Percentiles rank a stretch among this genome's conserved stretches.
These are phyloP conservation scores for Wickerhamomyces hampshirensis DNA, from an alignment of 805 yeast species.

Conservation along the genomic window DNA sequence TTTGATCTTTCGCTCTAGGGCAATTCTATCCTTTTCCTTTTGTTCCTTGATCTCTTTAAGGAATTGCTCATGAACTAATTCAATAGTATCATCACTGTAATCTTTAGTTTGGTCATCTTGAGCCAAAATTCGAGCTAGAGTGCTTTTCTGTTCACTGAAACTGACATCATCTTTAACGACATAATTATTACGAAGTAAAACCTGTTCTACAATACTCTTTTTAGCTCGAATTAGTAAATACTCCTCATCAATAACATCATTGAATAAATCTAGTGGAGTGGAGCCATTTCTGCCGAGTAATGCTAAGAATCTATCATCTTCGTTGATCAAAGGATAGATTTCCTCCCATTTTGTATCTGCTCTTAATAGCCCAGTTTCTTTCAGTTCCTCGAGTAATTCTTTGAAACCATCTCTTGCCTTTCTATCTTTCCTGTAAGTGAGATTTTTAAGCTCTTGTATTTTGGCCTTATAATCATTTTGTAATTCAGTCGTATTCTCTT, in stretches of 20 bases:
- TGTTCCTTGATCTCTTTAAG: constrained; percentile 22
- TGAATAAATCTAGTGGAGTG: constrained; percentile 66
- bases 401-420: constrained; percentile 60
- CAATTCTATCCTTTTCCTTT: constrained; percentile 18
- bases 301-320: constrained; percentile 51
- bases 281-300: constrained; percentile 78
- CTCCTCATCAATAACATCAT: constrained; percentile 67
- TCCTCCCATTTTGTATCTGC: constrained; percentile 60
- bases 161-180: constrained; percentile 22
- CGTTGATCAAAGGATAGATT: constrained; percentile 43
- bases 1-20: constrained; percentile 17
- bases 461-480: constrained; percentile 19
- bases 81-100: constrained; percentile 26
- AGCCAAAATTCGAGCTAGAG: constrained; percentile 15
- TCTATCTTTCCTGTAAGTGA: constrained; percentile 54
- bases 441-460: constrained; percentile 25
- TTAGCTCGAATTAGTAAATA: constrained; percentile 50
- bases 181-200: constrained; percentile 34
- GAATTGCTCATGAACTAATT: constrained; percentile 26
- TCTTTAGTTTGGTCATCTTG: constrained; percentile 22
- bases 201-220: constrained; percentile 53
- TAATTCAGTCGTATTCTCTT: constrained; percentile 28
- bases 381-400: constrained; percentile 35
- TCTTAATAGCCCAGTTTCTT: constrained; percentile 29
- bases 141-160: constrained; percentile 5